phyloP scores from a whole-genome alignment of 805 yeast genomes.

The Ogataea haglerorum region DNA sequence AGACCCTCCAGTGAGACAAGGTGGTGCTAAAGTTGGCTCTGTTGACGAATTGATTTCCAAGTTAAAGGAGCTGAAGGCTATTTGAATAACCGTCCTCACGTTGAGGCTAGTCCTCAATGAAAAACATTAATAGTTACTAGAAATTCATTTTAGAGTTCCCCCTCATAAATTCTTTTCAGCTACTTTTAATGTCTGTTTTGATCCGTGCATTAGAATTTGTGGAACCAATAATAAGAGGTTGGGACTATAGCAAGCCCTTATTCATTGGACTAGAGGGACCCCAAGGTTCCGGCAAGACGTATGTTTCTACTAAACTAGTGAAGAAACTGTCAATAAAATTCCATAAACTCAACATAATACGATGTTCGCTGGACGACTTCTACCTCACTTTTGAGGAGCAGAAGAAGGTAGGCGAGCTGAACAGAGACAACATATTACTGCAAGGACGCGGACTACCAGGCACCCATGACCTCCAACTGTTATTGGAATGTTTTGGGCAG shows the following conservation, averaged over 20 bases:
- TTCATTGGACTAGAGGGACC: slow-evolving; percentile 65
- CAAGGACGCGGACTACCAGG: slow-evolving; percentile 89
- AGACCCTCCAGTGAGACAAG: slow-evolving; percentile 80
- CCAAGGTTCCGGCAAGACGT: slow-evolving; percentile 79
- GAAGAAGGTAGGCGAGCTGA: slow-evolving; percentile 35
- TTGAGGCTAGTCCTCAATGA: no score
- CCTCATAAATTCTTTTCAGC: neutral
- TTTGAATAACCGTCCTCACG: slow-evolving; percentile 32
- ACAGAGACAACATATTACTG: slow-evolving; percentile 44
- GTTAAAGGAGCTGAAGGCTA: slow-evolving; percentile 72
- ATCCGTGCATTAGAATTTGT: slow-evolving; percentile 28
- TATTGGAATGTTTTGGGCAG: slow-evolving; percentile 34
- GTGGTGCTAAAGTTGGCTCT: slow-evolving; percentile 74
- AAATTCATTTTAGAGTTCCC: slow-evolving; percentile 1
- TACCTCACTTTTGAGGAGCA: slow-evolving; percentile 71
- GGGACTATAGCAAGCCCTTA: slow-evolving; percentile 30
- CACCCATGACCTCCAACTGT: slow-evolving; percentile 71
- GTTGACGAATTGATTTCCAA: slow-evolving; percentile 82
- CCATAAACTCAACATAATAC: slow-evolving; percentile 39
- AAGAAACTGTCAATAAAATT: slow-evolving; percentile 32
- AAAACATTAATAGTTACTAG: no score
- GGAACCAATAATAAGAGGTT: slow-evolving; percentile 25
- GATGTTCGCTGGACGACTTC: slow-evolving; percentile 81
- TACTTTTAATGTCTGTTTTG: slow-evolving; percentile 17
- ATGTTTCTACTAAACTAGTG: slow-evolving; percentile 43